Evolutionary conservation across 2,329 filamentous ascomycete species (phyloP), one percentile per base, ranked within the genome.

Genomic region (Neonectria hederae): DNA sequence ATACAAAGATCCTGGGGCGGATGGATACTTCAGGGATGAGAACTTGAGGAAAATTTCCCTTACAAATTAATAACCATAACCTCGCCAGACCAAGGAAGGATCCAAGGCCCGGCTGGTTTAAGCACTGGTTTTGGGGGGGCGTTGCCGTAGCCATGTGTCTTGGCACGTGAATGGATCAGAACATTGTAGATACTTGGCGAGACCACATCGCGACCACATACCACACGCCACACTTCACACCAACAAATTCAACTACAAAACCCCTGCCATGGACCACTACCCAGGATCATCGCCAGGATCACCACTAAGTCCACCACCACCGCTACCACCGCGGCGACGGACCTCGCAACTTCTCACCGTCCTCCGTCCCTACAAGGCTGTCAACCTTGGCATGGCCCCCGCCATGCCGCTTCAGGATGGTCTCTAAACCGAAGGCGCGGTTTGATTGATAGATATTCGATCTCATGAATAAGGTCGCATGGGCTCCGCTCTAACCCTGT

Each of bases 341-440:
- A n/a, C 14, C 22, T 26, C n/a, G n/a, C 48, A 30, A 32, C n/a
- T 49, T 51, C 26, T 32, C 26, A 49, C 40, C n/a, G 19, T 48
- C 19, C 10, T 40, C 24, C 30, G n/a, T 22, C 30, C 45, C 40
- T 45, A 21, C 58, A 60, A 42, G 38, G 38, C 38, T 42, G 38
- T 21, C 38, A 10, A 21, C n/a, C n/a, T 19, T 19, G 38, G 38
- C 38, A 42, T 4, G n/a, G 56, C 48, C 60, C 60, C 22, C 40
- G 49, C 35, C 52, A 56, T 55, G 11, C 60, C 45, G 21, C 59
- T 57, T 59, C 32, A 48, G 55, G 60, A 46, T 59, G 56, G 26
- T 17, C 48, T 17, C 51, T 45, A 63, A 32, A 52, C 54, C 54
- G 45, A 30, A 51, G 51, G 21, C 38, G 19, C 42, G 40, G 21